Base-by-base conservation (phyloP, 2,329 filamentous ascomycete genomes). In the Penicillium sp. region DNA sequence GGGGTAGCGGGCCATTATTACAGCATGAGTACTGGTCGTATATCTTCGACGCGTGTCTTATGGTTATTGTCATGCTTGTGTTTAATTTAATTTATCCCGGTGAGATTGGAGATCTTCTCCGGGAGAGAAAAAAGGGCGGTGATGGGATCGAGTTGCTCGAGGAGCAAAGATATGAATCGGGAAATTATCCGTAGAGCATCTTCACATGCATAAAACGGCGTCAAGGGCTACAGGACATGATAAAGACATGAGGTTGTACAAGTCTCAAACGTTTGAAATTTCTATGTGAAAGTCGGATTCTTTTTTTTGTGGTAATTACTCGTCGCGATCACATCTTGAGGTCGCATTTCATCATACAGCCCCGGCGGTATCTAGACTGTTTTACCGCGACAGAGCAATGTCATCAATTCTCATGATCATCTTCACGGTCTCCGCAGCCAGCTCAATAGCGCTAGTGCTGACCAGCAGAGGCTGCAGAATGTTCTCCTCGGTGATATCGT, bases 361-460 rank as follows among this genome's bases (percentile, higher is more conserved):
- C 55, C 60, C 52, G 49, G 48, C 51, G 52, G 53, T 54, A 41
- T 47, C 29, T 21, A 45, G 57, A 53, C 43, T 41, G 46, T 45
- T 59, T 66, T 64, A 73, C 62, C 76, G 70, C 59, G 77, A 78
- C 65, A 86, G 70, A 47, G 82, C 82, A 73, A 86, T 85, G 67
- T 86, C 83, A 68, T 85, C 84, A 70, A 87, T 87, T 70, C 85
- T 79, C 69, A 88, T 76, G 69, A 87, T 86, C 90, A 96, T 94
- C 85, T 97, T 99, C 65, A 97, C 94, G 56, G 94, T 99, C 82
- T 99, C 94, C 7, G 93, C 92, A 28, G 94, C 94, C 74, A 99
- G 76, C 79, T 99, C 93, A 66, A 99, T 94, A 23, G 94, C 91
- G 74, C 93, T 97, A 52, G 94, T 99, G 81, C 91, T 96, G 57